These are phyloP conservation scores for Pachysandra terminalis DNA, from an alignment of 164 flowering plant genomes.

Conservation along the genomic window DNA sequence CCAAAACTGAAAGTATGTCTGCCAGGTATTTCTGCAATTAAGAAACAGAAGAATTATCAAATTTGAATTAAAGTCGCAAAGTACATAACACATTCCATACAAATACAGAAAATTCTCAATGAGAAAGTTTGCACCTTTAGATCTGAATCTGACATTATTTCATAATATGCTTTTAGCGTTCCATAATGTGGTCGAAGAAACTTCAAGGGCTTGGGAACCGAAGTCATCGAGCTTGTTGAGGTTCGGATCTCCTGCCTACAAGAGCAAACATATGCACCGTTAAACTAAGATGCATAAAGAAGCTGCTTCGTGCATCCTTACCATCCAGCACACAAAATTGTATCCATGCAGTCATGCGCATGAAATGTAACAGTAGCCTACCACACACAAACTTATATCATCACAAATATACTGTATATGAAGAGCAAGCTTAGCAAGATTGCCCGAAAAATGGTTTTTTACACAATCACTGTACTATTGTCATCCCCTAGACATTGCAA, in stretches of 20 bases:
- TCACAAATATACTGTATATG: neutral
- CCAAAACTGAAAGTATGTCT: conserved; percentile 94
- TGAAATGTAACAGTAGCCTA: neutral
- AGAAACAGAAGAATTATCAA: neutral
- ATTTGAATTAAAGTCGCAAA: neutral
- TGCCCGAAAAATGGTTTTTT: neutral
- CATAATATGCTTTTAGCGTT: conserved; percentile 70
- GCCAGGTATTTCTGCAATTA: conserved; percentile 78
- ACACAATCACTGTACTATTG: neutral
- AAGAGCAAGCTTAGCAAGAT: neutral
- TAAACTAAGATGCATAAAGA: neutral
- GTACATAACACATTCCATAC: neutral
- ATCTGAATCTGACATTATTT: conserved; percentile 71
- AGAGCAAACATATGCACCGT: conserved; percentile 7
- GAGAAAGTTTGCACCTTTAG: conserved; percentile 46
- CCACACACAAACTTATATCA: no score
- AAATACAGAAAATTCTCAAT: neutral
- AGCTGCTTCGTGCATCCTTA: neutral
- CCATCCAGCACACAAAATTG: neutral
- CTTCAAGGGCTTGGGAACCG: conserved; percentile 98
- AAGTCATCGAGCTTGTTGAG: conserved; percentile 98
- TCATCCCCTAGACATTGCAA: neutral
- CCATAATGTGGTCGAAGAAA: conserved; percentile 98
- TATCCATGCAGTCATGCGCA: neutral
- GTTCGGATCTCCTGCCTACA: conserved; percentile 93